These are phyloP conservation scores for Ballota nigra DNA, from an alignment of 257 asterid genomes.

Conservation along the genomic window DNA sequence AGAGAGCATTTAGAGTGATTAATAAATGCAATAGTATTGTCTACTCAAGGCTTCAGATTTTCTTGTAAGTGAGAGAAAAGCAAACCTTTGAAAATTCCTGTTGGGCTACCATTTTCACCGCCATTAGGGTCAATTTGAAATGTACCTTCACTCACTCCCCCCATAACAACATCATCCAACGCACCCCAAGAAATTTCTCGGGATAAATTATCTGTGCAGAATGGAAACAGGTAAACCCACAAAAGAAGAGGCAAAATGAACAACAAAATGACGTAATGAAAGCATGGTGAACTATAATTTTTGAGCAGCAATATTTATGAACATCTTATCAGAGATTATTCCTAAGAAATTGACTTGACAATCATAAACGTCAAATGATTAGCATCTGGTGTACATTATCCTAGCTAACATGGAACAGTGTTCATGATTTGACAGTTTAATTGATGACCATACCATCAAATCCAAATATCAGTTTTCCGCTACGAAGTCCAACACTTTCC, in stretches of 20 bases:
- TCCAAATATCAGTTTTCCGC: constrained; percentile 78
- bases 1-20: constrained; percentile 12
- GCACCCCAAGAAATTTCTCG: constrained; percentile 93
- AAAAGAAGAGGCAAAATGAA: constrained; percentile 8
- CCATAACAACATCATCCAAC: constrained; percentile 98
- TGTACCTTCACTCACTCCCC: constrained; percentile 94
- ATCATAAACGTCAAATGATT: constrained; percentile 7
- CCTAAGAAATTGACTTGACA: constrained; percentile 6
- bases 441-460: constrained; percentile 56
- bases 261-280: not conserved
- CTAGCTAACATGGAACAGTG: not conserved
- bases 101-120: constrained; percentile 76
- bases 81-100: constrained; percentile 87
- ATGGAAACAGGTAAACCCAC: constrained; percentile 3
- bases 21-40: not conserved
- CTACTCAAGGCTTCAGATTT: not conserved
- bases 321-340: not conserved
- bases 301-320: not conserved
- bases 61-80: constrained; percentile 6
- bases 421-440: constrained; percentile 8
- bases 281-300: not conserved
- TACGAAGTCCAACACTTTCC: constrained; percentile 70
- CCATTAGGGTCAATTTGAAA: constrained; percentile 71
- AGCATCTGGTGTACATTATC: not conserved
- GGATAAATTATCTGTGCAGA: constrained; percentile 49